These are phyloP conservation scores for Amylocystis lapponica DNA, from an alignment of 768 basidiomycete species.

Conservation along the genomic window DNA sequence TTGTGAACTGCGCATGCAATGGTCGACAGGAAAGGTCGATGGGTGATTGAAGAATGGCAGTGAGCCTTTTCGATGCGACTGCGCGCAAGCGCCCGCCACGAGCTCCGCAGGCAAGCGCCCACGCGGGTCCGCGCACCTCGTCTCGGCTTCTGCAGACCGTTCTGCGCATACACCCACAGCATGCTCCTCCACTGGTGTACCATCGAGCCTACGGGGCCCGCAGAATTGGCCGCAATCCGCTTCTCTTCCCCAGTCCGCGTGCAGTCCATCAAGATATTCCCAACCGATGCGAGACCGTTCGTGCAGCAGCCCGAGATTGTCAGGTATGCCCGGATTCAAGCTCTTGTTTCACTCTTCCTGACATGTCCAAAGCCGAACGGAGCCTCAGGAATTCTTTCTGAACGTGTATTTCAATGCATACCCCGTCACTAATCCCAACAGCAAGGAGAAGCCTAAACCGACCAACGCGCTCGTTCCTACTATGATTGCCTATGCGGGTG, in stretches of 20 bases:
- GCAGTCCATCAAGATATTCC: conserved; percentile 63
- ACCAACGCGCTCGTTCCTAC: conserved; percentile 72
- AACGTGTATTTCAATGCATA: conserved; percentile 74
- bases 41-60: no score
- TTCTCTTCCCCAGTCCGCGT: conserved; percentile 64
- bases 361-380: conserved; percentile 46
- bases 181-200: conserved; percentile 66
- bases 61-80: no score
- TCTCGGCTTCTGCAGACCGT: no score
- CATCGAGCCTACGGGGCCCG: conserved; percentile 50
- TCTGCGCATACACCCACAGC: not conserved
- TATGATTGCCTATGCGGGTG: conserved; percentile 65
- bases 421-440: conserved; percentile 37
- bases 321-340: not conserved
- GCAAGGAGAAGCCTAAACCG: conserved; percentile 55
- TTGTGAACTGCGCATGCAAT: no score
- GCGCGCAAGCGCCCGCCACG: not conserved
- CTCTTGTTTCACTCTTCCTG: not conserved
- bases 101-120: no score
- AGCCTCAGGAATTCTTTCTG: conserved; percentile 68
- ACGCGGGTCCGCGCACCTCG: no score
- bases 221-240: conserved; percentile 63
- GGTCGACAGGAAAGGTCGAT: no score
- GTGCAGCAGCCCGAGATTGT: conserved; percentile 50
- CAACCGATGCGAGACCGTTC: conserved; percentile 61